Evolutionary conservation across 192 early-diverging fungal genomes (phyloP), one percentile per base, ranked within the genome.

Genomic region (Podila epicladia): DNA sequence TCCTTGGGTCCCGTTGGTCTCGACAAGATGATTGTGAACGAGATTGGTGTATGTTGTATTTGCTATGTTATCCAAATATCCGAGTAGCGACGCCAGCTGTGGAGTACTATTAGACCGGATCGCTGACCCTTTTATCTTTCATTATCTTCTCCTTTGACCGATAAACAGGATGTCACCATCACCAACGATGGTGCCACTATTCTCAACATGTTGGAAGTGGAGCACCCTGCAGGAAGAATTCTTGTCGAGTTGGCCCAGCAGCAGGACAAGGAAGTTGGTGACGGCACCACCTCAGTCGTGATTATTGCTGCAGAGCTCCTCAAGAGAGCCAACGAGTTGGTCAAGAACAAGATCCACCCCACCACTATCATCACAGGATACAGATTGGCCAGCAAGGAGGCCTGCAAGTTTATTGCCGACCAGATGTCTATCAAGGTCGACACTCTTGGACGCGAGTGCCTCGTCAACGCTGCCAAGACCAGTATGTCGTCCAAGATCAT

Each of bases 181-280:
- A 97, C 96, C 26, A 99, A 99, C 87, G 98, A 99, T 88, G 98
- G 98, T 33, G 98, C 98, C 7, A 99, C 98, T 41, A 99, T 99
- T 84, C 84, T 99, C 66, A 89, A 93, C 69, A 91, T 99, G 59
- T 89, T 99, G 28, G 98, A 99, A 83, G 97, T 99, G 7, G 97
- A 99, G 85, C 97, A 99, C 77, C 98, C 98, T 38, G 98, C 97
- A 20, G 98, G 92, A 62, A 95, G 93, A 75, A 94, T 99, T 31
- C 84, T 99, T 29, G 97, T 99, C 17, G 97, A 99, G 85, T 92
- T 99, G 33, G 97, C 98, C 45, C 96, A 99, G 83, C 98, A 98
- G 84, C 98, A 99, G 86, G 98, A 99, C 87, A 96, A 96, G 69
- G 98, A 99, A 84, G 98, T 99, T 2, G 98, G 98, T 55, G 98